Evolutionary conservation across 768 basidiomycete species (phyloP), one percentile per base, ranked within the genome.

Genomic region (Dacryopinax primogenitus): DNA sequence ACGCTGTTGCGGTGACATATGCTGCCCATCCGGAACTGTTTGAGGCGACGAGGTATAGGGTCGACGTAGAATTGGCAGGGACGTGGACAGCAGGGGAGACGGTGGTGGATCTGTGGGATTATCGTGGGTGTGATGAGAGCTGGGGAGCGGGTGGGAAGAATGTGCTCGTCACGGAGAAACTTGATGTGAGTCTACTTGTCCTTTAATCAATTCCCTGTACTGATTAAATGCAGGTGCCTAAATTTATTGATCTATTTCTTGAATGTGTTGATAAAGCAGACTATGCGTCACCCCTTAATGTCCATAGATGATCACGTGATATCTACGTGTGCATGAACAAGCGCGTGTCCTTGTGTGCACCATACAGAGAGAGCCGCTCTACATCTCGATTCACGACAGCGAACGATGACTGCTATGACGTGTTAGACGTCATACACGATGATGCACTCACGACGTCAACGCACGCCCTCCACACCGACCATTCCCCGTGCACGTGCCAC

Each of bases 141-240:
- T 94, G 91, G 91, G 89, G 90, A 0, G 70, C 77, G 1, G 74
- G 74, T 16, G 87, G 88, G 4, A 88, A 84, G 74, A 94, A 93
- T 68, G 91, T 90, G 65, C 67, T 84, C 0, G 85, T 93, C 13
- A 81, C 84, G 9, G 80, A 86, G 69, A 75, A 79, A 9, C 74
- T 92, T 26, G 77, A 92, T 73, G 91, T 92, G 63, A 69, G 83
- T 74, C 13, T 13, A 18, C 12, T 33, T 2, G n/a, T 51, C 34
- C 30, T 61, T 18, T 36, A n/a, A n/a, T 28, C 32, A 7, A 45
- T 28, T 21, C 47, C 26, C 13, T 30, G 61, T 30, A 34, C 67
- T 71, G n/a, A 69, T 23, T 26, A 26, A 34, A 26, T 33, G 32
- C 66, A 90, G 88, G 82, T 87, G 1, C 73, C 77, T 1, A 77